phyloP scores from a whole-genome alignment of 768 basidiomycete species.

The Auricularia sp. region DNA sequence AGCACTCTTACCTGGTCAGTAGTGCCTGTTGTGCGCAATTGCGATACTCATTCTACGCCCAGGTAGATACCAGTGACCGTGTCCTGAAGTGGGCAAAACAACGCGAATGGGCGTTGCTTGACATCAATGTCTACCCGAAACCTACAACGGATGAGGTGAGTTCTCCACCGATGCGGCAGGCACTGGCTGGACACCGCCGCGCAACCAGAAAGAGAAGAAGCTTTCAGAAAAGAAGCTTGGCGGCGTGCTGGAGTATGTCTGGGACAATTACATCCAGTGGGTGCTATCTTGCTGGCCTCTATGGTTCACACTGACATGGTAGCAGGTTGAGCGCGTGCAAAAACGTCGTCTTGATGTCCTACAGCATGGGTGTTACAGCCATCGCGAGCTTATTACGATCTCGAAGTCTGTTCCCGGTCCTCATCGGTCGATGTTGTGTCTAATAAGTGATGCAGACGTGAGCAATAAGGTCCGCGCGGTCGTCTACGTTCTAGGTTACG shows the following conservation, averaged over 20 bases:
- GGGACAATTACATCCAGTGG: slow-evolving; percentile 95
- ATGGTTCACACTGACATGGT: slow-evolving; percentile 5
- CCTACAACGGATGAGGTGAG: slow-evolving; percentile 22
- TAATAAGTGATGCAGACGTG: slow-evolving; percentile 35
- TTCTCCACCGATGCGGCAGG: too few relatives aligned
- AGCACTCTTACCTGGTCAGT: slow-evolving; percentile 75
- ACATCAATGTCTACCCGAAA: slow-evolving; percentile 76
- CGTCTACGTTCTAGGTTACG: slow-evolving; percentile 66
- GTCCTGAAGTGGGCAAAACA: slow-evolving; percentile 67
- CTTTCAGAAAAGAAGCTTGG: slow-evolving; percentile 25
- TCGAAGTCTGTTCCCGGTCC: slow-evolving; percentile 42
- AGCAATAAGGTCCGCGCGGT: slow-evolving; percentile 59
- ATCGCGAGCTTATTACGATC: slow-evolving; percentile 64
- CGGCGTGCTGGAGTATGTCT: slow-evolving; percentile 68
- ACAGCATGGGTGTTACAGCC: slow-evolving; percentile 73
- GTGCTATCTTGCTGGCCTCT: slow-evolving; percentile 18
- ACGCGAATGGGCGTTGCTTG: slow-evolving; percentile 65
- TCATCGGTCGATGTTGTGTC: slow-evolving; percentile 1
- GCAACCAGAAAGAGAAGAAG: slow-evolving; percentile 18
- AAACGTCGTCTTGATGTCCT: slow-evolving; percentile 73
- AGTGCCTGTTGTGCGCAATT: not conserved
- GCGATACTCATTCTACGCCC: not conserved
- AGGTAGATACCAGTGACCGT: slow-evolving; percentile 81
- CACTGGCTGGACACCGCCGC: slow-evolving; percentile 17
- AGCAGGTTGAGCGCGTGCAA: slow-evolving; percentile 61